These are phyloP conservation scores for Sporothrix mexicana DNA, from an alignment of 2,329 filamentous ascomycete species.

Conservation along the genomic window DNA sequence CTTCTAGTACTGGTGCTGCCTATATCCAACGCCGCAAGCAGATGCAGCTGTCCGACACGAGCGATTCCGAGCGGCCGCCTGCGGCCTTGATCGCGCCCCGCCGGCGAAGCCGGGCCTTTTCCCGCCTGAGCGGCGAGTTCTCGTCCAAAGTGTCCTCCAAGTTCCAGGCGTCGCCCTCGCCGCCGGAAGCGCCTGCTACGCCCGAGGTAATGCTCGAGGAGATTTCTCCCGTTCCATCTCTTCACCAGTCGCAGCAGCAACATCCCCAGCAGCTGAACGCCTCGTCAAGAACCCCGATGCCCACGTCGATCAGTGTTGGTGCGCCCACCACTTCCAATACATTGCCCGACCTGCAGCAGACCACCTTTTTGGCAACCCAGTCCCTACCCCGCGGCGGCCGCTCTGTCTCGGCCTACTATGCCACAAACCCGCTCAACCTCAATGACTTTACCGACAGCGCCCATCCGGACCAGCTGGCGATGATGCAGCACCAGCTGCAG, in stretches of 20 bases:
- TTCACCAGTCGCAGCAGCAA: slow-evolving; percentile 4
- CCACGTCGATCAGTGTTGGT: not conserved
- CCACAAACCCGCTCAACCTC: slow-evolving; percentile 25
- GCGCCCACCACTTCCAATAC: not conserved
- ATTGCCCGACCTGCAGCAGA: not conserved
- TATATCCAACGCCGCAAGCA: slow-evolving; percentile 52
- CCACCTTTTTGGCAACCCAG: not conserved
- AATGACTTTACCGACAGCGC: slow-evolving; percentile 5
- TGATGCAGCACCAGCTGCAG: slow-evolving; percentile 22
- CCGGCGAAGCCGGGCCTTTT: slow-evolving; percentile 28
- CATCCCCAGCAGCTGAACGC: not conserved
- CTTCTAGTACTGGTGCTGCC: slow-evolving; percentile 55
- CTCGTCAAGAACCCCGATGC: not conserved
- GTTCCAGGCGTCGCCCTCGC: slow-evolving; percentile 29
- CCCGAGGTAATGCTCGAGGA: not conserved
- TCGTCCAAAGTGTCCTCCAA: slow-evolving; percentile 28
- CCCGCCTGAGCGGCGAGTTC: slow-evolving; percentile 30
- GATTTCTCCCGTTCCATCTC: slow-evolving; percentile 1
- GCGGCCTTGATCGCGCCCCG: not conserved
- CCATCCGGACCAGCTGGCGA: not conserved
- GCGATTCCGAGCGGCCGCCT: slow-evolving; percentile 36
- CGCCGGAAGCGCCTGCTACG: not conserved
- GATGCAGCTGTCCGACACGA: slow-evolving; percentile 39
- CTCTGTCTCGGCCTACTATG: slow-evolving; percentile 34
- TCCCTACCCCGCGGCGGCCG: slow-evolving; percentile 26